Conservation (phyloP, 140 eudicot genomes). For the Oenanthe javanica region DNA sequence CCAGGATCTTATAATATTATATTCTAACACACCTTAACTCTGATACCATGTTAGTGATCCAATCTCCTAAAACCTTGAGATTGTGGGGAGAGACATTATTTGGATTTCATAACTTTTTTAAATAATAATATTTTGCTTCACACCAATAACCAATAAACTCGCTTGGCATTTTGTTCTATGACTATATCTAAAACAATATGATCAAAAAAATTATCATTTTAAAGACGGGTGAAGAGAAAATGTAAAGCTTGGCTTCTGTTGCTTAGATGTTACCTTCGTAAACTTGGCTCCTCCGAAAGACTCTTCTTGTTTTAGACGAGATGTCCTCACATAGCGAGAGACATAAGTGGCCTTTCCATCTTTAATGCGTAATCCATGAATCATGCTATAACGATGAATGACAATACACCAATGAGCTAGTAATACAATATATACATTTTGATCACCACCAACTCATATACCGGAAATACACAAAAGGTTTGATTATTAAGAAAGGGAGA, state of each 20-base stretch:
- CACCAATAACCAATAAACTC: neutral
- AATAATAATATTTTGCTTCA: neutral
- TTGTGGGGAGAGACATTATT: neutral
- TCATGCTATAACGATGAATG: slow-evolving; percentile 50
- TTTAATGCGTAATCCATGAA: slow-evolving; percentile 92
- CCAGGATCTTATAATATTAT: too few species aligned
- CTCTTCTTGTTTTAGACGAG: slow-evolving; percentile 86
- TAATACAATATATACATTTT: too few species aligned
- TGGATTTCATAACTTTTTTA: neutral
- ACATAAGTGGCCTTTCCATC: slow-evolving; percentile 97
- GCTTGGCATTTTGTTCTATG: neutral
- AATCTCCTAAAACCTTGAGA: neutral
- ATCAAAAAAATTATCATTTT: neutral
- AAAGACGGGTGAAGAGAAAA: neutral
- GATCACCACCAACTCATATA: too few species aligned
- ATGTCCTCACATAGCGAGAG: slow-evolving; percentile 83
- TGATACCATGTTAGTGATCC: neutral
- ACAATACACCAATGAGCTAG: slow-evolving; percentile 12
- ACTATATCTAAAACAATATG: neutral
- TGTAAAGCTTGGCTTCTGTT: neutral
- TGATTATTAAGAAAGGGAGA: neutral
- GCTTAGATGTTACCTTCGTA: slow-evolving; percentile 55
- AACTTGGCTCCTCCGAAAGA: slow-evolving; percentile 73
- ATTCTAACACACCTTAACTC: neutral
- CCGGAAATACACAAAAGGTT: neutral